Percentiles rank a stretch among this genome's conserved stretches.
phyloP scores from a whole-genome alignment of 495 filamentous ascomycete genomes.

The Hypoxylon lienhwacheense region DNA sequence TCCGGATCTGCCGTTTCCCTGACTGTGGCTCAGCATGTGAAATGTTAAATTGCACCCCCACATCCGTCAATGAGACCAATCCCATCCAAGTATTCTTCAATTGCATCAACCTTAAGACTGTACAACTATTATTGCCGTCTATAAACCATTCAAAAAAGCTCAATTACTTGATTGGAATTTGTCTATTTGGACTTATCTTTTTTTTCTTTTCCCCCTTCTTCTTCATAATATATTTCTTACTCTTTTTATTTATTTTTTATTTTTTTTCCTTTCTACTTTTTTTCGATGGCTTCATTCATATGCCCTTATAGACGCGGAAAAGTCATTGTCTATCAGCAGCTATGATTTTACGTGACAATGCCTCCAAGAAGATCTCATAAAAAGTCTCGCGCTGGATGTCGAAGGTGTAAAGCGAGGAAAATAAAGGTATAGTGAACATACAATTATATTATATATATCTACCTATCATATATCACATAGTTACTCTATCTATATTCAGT shows the following conservation, averaged over 20 bases:
- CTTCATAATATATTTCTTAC: no score
- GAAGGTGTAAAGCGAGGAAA: conserved; percentile 63
- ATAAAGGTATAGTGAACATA: conserved; percentile 66
- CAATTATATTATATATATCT: no score
- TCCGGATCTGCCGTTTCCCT: conserved; percentile 29
- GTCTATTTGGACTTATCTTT: no score
- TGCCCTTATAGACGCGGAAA: conserved; percentile 17
- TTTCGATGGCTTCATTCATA: conserved; percentile 34
- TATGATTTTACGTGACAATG: conserved; percentile 42
- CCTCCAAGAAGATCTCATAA: conserved; percentile 64
- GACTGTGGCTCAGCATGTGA: conserved; percentile 27
- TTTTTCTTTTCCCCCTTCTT: no score
- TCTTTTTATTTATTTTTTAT: no score
- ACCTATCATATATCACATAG: no score
- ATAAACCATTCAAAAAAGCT: conserved; percentile 10
- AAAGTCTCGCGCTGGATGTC: conserved; percentile 63
- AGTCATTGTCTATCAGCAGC: conserved; percentile 6
- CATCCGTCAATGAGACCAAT: conserved; percentile 3
- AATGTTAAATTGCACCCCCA: conserved; percentile 7
- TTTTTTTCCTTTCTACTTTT: conserved; percentile 14
- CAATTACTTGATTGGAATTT: conserved; percentile 7
- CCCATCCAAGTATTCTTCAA: conserved; percentile 1
- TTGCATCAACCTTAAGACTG: conserved; percentile 1
- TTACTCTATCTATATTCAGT: no score
- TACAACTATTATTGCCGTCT: not conserved